A percentile compares a stretch with the other conserved stretches of the same genome.
These are phyloP conservation scores for Venustampulla echinocandica DNA, from an alignment of 495 filamentous ascomycete species.

Conservation along the genomic window DNA sequence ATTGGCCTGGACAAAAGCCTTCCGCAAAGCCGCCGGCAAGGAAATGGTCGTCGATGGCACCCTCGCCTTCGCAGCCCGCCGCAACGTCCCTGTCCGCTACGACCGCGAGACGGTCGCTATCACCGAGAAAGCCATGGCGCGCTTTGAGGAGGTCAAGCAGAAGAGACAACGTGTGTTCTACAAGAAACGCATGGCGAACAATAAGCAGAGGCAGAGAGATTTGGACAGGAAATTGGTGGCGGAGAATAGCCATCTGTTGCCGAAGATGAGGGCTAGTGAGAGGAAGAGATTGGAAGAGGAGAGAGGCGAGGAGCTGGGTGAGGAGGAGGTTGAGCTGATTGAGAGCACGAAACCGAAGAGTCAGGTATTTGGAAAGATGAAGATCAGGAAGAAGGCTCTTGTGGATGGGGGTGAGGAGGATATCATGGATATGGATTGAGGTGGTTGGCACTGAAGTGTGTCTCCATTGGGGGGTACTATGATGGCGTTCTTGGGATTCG, in stretches of 20 bases:
- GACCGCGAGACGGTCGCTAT: conserved; percentile 79
- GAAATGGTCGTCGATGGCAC: conserved; percentile 94
- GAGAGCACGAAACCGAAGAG: conserved; percentile 32
- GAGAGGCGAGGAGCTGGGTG: conserved; percentile 39
- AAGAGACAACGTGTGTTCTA: conserved; percentile 84
- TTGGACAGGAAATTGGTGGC: conserved; percentile 79
- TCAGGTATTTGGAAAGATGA: conserved; percentile 50
- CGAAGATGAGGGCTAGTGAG: conserved; percentile 49
- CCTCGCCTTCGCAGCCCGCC: conserved; percentile 80
- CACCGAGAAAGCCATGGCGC: conserved; percentile 85
- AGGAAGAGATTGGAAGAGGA: conserved; percentile 41
- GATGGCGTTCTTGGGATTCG: conserved; percentile 18
- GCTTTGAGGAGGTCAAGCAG: conserved; percentile 76
- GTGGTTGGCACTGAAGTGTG: background rate
- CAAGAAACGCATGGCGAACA: conserved; percentile 84
- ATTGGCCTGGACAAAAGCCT: conserved; percentile 82
- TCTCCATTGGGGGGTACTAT: background rate
- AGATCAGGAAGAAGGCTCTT: conserved; percentile 48
- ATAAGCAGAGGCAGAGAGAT: conserved; percentile 68
- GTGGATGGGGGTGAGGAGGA: conserved; percentile 56
- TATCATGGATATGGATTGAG: conserved; percentile 63
- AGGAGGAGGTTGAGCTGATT: conserved; percentile 28
- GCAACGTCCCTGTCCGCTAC: conserved; percentile 93
- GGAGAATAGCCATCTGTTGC: conserved; percentile 82
- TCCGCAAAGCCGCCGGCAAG: conserved; percentile 70